phyloP scores from a whole-genome alignment of 805 yeast species.

The Ogataea degrootiae region DNA sequence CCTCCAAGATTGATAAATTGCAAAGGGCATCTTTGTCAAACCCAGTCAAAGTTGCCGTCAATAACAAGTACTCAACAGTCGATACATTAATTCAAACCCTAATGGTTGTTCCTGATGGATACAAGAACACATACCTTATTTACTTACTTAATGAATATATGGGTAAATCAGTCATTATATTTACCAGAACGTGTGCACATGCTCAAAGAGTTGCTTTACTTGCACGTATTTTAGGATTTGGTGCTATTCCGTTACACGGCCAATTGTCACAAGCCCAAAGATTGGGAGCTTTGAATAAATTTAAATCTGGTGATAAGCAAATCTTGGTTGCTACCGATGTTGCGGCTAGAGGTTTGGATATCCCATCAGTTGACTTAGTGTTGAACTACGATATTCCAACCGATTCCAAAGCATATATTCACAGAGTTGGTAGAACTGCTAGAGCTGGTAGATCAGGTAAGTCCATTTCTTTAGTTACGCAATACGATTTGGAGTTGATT shows the following conservation, averaged over 20 bases:
- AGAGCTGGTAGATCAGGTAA: constrained; percentile 90
- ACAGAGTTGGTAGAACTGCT: constrained; percentile 97
- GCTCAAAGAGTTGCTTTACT: constrained; percentile 85
- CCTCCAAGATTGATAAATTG: constrained; percentile 88
- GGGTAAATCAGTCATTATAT: constrained; percentile 85
- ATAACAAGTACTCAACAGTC: constrained; percentile 85
- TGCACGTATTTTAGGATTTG: constrained; percentile 75
- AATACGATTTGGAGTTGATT: constrained; percentile 87
- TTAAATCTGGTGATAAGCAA: constrained; percentile 65
- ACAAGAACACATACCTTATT: constrained; percentile 82
- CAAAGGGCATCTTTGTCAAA: constrained; percentile 87
- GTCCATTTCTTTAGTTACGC: constrained; percentile 85
- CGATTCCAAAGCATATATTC: constrained; percentile 94
- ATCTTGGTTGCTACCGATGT: constrained; percentile 84
- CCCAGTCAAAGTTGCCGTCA: constrained; percentile 90
- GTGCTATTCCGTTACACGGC: constrained; percentile 92
- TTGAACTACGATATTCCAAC: constrained; percentile 91
- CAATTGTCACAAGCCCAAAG: constrained; percentile 83
- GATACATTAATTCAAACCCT: constrained; percentile 86
- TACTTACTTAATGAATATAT: constrained; percentile 74
- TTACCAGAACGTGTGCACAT: constrained; percentile 93
- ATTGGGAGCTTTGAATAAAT: constrained; percentile 74
- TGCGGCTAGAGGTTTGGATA: constrained; percentile 95
- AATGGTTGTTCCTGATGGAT: constrained; percentile 88
- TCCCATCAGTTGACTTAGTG: constrained; percentile 87